Evolutionary conservation across 2,329 filamentous ascomycete species (phyloP), one percentile per base, ranked within the genome.

Genomic region (Penicillium occitanis): DNA sequence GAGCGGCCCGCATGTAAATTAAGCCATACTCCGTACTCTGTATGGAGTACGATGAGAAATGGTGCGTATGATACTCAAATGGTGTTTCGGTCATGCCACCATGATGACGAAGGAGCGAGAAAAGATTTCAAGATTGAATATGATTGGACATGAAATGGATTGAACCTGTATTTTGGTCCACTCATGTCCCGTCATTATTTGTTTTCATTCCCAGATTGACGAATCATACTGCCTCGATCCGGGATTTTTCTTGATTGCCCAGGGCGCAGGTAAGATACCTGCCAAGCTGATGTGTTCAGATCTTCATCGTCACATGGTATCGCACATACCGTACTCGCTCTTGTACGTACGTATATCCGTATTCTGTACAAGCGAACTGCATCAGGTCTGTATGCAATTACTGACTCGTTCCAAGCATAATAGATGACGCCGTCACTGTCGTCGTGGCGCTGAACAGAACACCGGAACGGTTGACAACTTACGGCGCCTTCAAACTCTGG

Each of bases 1-100:
- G 46, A 53, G 44, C 61, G 61, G 61, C 46, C 61, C 61, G 61
- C 35, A 42, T 44, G 30, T 42, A 42, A 40, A 63, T 30, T 33
- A 25, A 37, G 30, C 37, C 37, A 46, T n/a, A 44, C 25, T 37
- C 28, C 17, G 17, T 33, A 14, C 28, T 35, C n/a, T 7, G n/a
- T 57, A 35, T 11, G 51, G 51, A 35, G 17, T 13, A 30, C 14
- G 10, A 55, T 55, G 30, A 8, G 4, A 35, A 35, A 19, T 35
- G 8, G 10, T 10, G 10, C 33, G 33, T 35, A 35, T 25, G 19
- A 50, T 57, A 19, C 30, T 57, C 53, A 4, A 57, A 28, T 35
- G n/a, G 11, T 37, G 33, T 13, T 57, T 37, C 30, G 51, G 17
- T 22, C 30, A 55, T 35, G 30, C 28, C 25, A 35, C 10, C 28